Evolutionary conservation across 2,329 filamentous ascomycete species (phyloP), one percentile per base, ranked within the genome.

Genomic region (Penicillium fuscoglaucum): DNA sequence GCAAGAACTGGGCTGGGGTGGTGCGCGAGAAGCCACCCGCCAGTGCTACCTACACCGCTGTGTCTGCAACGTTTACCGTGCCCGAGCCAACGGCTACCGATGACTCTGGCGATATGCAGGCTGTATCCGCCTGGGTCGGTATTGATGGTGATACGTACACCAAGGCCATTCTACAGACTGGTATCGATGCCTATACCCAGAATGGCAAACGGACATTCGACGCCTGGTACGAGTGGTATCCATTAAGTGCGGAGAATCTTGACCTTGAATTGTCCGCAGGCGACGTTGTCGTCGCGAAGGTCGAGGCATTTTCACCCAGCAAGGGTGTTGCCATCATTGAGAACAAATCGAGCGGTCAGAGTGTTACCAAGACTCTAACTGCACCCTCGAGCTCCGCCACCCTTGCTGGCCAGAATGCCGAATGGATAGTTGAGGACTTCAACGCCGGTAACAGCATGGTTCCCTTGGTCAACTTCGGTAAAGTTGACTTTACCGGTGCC

Each of bases 401-500:
- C 5, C 78, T 86, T 15, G 83, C 80, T 66, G 77, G 83, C 66
- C 79, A 80, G 65, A 85, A 85, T 60, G 84, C 83, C 12, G 84
- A 87, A 68, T 87, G 84, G 84, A 86, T 87, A 63, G 83, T 87
- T 15, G 84, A 87, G 73, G 82, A 83, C 57, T 83, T 81, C 61
- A 71, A 78, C 59, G 62, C 69, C 3, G 71, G 73, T 40, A 61
- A 63, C 40, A 60, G 65, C 2, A 74, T 80, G 52, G 79, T 84
- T 4, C 65, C 75, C 0, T 74, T 84, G 52, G 79, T 76, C 33
- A 68, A 83, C 65, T 84, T 83, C 59, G 77, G 77, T 15, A 75
- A 70, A 6, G 75, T 83, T 10, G 72, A 57, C 19, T 78, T 78
- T 58, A 72, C 64, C 9, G 70, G 74, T 21, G 69, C 70, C 4